Base-by-base conservation (phyloP, 2,329 filamentous ascomycete genomes). In the Hypoxylon sp. region DNA sequence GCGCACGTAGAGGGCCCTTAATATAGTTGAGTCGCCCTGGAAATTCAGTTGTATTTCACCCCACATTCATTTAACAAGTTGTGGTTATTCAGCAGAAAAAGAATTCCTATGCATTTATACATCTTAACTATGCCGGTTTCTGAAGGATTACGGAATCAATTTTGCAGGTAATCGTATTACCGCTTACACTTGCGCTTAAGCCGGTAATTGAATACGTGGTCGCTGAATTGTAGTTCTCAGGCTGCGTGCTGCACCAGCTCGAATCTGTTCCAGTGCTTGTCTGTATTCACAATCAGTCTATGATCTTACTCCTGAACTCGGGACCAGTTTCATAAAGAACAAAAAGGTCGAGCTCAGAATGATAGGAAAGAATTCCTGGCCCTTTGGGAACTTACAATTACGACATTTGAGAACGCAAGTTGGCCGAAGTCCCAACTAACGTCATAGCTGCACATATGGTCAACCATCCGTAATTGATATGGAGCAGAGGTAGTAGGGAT, bases 111-210 rank as follows among this genome's bases (percentile, higher is more conserved):
- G 14, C 28, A 25, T n/a, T 36, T 36, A 14, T n/a, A 10, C 11
- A n/a, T 6, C 14, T 34, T 30, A 28, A 34, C 9, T 49, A 78
- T 32, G 76, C 76, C 19, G 76, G 77, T 11, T 70, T 70, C 25
- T 76, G 61, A 48, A 79, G 72, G 53, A 90, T 82, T 23, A 90
- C 84, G 14, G 80, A 76, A 50, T 76, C 70, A 17, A 79, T 77
- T 6, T 73, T 75, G 60, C 76, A 89, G 77, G 77, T 89, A 82
- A 59, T 78, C 3, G 74, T 75, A n/a, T 63, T 75, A 11, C 77
- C 75, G 28, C 73, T 77, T 13, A 80, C 79, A 30, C 74, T 78
- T 2, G 76, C 77, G 48, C 64, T 76, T 6, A 80, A 75, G 0
- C 76, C 76, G 7, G 68, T 75, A 38, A 81, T 78, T 2, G 76